Conservation (phyloP, 2,329 filamentous ascomycete species). For the Sclerotinia subarctica region DNA sequence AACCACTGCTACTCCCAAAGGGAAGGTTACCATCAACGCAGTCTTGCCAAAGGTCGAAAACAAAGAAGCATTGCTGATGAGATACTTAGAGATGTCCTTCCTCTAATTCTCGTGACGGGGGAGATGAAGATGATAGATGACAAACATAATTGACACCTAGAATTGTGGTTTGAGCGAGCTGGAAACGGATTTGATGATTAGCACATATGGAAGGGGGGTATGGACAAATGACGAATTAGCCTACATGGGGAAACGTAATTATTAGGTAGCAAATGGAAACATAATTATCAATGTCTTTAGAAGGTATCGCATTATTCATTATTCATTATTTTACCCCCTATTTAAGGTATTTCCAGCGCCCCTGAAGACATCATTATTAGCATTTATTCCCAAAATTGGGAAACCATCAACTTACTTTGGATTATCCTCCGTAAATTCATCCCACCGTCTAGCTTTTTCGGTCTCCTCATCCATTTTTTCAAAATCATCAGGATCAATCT, state of each 20-base stretch:
- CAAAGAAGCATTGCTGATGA: neutral
- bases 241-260: neutral
- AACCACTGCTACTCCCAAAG: too few species aligned
- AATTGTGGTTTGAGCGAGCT: neutral
- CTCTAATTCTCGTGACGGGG: too few species aligned
- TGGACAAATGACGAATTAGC: neutral
- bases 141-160: neutral
- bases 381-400: neutral
- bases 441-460: slow-evolving; percentile 91
- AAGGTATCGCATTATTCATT: slow-evolving; percentile 13
- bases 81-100: too few species aligned
- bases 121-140: too few species aligned
- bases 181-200: neutral
- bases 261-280: neutral
- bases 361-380: slow-evolving; percentile 32
- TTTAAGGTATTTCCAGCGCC: slow-evolving; percentile 82
- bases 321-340: slow-evolving; percentile 51
- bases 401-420: slow-evolving; percentile 51
- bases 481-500: slow-evolving; percentile 84
- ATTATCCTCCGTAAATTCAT: slow-evolving; percentile 89
- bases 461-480: slow-evolving; percentile 87
- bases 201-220: neutral
- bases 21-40: neutral
- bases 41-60: neutral
- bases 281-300: neutral